phyloP scores from a whole-genome alignment of 768 basidiomycete genomes.

The Melanogaster broomeanus region DNA sequence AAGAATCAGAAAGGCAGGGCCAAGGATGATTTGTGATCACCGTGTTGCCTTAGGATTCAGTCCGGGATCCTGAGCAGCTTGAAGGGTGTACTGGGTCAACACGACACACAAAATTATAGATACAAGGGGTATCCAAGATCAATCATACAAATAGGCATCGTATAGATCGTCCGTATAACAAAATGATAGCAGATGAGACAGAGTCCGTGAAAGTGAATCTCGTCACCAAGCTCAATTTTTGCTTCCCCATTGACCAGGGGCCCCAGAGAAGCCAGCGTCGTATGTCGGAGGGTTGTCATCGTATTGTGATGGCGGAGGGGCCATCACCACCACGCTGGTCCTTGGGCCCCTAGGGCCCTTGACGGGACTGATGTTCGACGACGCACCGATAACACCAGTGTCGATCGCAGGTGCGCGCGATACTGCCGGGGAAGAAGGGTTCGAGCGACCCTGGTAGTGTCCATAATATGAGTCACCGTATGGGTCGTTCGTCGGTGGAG shows the following conservation, averaged over 20 bases:
- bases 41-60: no score
- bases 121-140: conserved; percentile 24
- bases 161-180: conserved; percentile 19
- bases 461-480: conserved; percentile 32
- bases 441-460: conserved; percentile 17
- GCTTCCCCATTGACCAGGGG: conserved; percentile 57
- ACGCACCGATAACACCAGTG: conserved; percentile 31
- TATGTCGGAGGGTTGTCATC: conserved; percentile 69
- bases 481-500: conserved; percentile 36
- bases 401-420: conserved; percentile 42
- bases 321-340: conserved; percentile 19
- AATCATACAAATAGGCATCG: conserved; percentile 12
- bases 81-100: background rate
- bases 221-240: conserved; percentile 20
- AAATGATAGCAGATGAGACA: background rate
- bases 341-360: conserved; percentile 44
- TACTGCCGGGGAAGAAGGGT: conserved; percentile 30
- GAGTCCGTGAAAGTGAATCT: background rate
- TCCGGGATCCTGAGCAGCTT: no score
- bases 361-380: conserved; percentile 39
- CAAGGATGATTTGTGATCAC: conserved; percentile 31
- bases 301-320: conserved; percentile 27
- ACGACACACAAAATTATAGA: no score
- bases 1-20: conserved; percentile 19
- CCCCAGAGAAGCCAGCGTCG: conserved; percentile 51